Evolutionary conservation across 768 basidiomycete species (phyloP).

Genomic region (Boletellus ananiceps): DNA sequence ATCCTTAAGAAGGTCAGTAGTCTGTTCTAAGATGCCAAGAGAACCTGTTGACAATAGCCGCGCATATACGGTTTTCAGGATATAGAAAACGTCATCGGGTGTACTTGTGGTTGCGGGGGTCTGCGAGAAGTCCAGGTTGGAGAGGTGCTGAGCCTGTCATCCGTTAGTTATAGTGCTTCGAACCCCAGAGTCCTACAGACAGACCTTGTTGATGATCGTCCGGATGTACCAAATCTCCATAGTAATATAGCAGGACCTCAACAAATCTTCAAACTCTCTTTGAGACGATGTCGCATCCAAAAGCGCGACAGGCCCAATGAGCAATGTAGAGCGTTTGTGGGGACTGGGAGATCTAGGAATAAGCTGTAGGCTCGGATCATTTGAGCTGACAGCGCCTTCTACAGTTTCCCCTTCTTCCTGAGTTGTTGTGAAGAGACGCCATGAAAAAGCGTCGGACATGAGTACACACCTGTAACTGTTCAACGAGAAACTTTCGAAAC

Average conservation of each 20-base stretch:
- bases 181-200: conserved; percentile 5
- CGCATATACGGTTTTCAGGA: conserved; percentile 78
- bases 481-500: conserved; percentile 82
- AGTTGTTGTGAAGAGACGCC: conserved; percentile 1
- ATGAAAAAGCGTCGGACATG: not conserved
- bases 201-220: conserved; percentile 82
- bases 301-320: conserved; percentile 14
- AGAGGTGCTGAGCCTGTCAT: conserved; percentile 79
- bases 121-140: conserved; percentile 65
- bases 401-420: conserved; percentile 16
- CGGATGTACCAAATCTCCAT: conserved; percentile 91
- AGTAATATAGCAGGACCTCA: conserved; percentile 76
- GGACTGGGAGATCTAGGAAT: not conserved
- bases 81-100: conserved; percentile 95
- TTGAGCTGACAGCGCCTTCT: conserved; percentile 3
- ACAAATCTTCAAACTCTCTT: conserved; percentile 58
- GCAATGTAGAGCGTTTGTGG: not conserved
- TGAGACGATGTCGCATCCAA: conserved; percentile 53
- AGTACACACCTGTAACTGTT: conserved; percentile 56
- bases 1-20: conserved; percentile 59
- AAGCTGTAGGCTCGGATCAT: conserved; percentile 3
- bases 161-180: not conserved
- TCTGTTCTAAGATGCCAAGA: conserved; percentile 49
- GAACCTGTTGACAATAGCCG: conserved; percentile 79
- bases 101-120: conserved; percentile 64